Evolutionary conservation across 306 rosid species (phyloP).

Genomic region (Astragalus membranaceus): DNA sequence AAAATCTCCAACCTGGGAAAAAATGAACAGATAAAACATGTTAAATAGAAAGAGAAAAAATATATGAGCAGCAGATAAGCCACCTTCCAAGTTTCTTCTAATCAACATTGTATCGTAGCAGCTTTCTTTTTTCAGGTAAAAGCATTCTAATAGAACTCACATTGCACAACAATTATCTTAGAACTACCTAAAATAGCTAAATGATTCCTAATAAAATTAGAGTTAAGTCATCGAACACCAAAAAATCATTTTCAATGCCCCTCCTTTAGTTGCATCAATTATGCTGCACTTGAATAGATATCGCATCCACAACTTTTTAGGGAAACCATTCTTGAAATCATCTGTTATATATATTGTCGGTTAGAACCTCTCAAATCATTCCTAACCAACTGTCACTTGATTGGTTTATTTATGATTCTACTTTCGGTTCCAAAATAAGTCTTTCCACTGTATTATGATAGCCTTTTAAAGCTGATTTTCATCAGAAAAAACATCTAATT

Average conservation of each 20-base stretch:
- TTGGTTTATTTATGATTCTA: background rate
- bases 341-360: background rate
- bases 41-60: background rate
- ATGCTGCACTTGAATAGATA: background rate
- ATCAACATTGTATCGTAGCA: background rate
- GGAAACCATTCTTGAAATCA: background rate
- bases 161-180: background rate
- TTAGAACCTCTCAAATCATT: background rate
- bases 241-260: background rate
- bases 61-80: background rate
- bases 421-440: background rate
- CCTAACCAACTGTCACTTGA: background rate
- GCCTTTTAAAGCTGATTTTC: background rate
- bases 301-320: background rate
- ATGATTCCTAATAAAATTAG: background rate
- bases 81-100: background rate
- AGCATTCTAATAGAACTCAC: background rate
- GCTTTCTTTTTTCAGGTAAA: background rate
- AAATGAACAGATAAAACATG: background rate
- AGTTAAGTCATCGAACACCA: background rate
- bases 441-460: background rate
- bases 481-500: background rate
- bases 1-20: slow-evolving; percentile 83
- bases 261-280: background rate
- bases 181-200: background rate